Base-by-base conservation (phyloP, 768 basidiomycete species). In the Zangia roseola region DNA sequence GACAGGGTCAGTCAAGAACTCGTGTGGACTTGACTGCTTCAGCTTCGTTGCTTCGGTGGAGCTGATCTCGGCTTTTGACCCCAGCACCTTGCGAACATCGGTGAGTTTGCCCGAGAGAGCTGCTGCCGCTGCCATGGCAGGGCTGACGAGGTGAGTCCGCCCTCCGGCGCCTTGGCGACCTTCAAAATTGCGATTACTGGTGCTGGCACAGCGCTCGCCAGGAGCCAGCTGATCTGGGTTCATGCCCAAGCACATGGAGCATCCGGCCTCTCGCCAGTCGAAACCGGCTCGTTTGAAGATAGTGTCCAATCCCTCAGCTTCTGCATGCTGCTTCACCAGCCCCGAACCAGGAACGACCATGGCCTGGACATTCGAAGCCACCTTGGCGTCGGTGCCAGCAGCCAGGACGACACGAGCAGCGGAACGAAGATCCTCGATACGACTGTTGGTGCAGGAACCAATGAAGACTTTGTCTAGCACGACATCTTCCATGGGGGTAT, bases 221-320 rank as follows among this genome's bases (percentile, higher is more conserved):
- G 91, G 89, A 16, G 79, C 76, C 42, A 95, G 74, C 62, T 93
- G 90, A 69, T 95, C 92, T 12, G 91, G 89, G 69, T 95, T 95
- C 92, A 95, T 95, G 35, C 91, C 92, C 57, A 95, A 69, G 71
- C 92, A 95, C 92, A 95, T 95, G 14, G 92, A 95, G 64, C 92
- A 95, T 28, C 92, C 92, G 26, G 92, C 92, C 69, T 95, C 92
- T 43, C 92, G 81, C 92, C 92, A 94, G 62, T 95, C 92, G 62
- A 94, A 95, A 26, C 92, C 92, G 30, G 92, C 92, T 37, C 87
- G 85, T 64, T 84, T 89, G 76, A 95, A 91, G 57, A 94, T 75
- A 46, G 77, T 76, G 59, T 94, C 91, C 51, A 95, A 74, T 21
- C 91, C 91, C 61, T 95, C 92, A 17, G 83, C 84, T 71, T 94